Base-by-base conservation (phyloP, 2,329 filamentous ascomycete genomes). In the Penicillium sp. region DNA sequence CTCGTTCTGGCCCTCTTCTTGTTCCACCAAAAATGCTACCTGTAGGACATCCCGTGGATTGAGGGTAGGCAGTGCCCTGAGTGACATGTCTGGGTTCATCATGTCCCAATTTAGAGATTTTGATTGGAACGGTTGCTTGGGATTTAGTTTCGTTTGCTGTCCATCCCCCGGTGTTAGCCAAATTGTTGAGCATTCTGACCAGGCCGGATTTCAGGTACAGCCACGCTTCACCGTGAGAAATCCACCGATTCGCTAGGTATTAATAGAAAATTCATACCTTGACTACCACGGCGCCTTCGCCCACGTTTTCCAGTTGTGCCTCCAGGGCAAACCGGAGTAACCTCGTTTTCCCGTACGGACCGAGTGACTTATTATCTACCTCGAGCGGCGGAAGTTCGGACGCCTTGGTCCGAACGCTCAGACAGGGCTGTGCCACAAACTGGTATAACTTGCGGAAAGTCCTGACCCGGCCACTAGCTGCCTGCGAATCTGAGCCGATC, bases 371-470 rank as follows among this genome's bases (percentile, higher is more conserved):
- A 53, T 78, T 76, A n/a, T 77, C 73, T 20, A 77, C 75, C 49
- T 72, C 76, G 11, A 76, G 66, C 3, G 78, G 72, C 40, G 81
- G 69, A 54, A 90, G 69, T 50, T 86, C 81, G 4, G 89, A 89
- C 3, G 91, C 85, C 73, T 97, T 99, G 1, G 93, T 97, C 61
- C 93, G 82, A 57, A 99, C 93, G 61, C 92, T 90, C 63, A 99
- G 79, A 58, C 92, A 89, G 38, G 90, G 86, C 78, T 96, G 93
- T 70, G 92, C 94, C 53, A 95, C 87, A 70, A 99, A 99, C 73
- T 97, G 94, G 74, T 97, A 99, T 58, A 99, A 78, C 77, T 97
- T 97, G 63, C 93, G 82, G 71, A 97, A 97, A 10, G 91, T 96
- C 57, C 94, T 81, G 37, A 89, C 88, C 48, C 90, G 83, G 5